Evolutionary conservation across 495 filamentous ascomycete genomes (phyloP).

Genomic region (Talaromyces adpressus): DNA sequence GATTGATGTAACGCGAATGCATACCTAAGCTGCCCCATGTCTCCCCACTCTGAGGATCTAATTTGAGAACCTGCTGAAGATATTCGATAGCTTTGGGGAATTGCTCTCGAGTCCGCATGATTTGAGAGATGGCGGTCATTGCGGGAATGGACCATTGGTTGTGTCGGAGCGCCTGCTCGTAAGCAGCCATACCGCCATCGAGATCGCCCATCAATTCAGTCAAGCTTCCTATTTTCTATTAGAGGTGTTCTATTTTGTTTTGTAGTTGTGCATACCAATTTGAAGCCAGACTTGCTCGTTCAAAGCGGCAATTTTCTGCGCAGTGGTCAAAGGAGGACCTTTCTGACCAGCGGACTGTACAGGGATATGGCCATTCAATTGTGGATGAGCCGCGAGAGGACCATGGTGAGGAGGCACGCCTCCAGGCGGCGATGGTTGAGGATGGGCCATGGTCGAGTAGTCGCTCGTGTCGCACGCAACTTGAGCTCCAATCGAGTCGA

Average conservation of each 20-base stretch:
- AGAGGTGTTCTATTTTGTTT: background rate
- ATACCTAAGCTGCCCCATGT: slow-evolving; percentile 92
- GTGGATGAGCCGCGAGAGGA: slow-evolving; percentile 40
- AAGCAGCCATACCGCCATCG: slow-evolving; percentile 80
- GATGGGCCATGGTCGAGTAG: slow-evolving; percentile 34
- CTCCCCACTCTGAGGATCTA: slow-evolving; percentile 85
- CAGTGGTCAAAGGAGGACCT: slow-evolving; percentile 39
- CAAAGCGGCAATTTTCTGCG: slow-evolving; percentile 53
- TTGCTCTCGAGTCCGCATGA: slow-evolving; percentile 84
- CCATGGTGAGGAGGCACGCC: slow-evolving; percentile 43
- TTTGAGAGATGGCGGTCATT: slow-evolving; percentile 90
- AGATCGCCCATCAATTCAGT: slow-evolving; percentile 85
- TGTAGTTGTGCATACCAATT: slow-evolving; percentile 55
- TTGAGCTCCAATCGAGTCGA: background rate
- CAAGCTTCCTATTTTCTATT: slow-evolving; percentile 53
- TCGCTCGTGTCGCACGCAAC: background rate
- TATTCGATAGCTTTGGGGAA: slow-evolving; percentile 94
- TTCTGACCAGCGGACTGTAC: slow-evolving; percentile 49
- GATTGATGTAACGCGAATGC: slow-evolving; percentile 12
- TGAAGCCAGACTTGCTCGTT: slow-evolving; percentile 94
- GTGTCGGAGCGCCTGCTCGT: slow-evolving; percentile 79
- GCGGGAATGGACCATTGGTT: slow-evolving; percentile 87
- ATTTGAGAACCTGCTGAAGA: slow-evolving; percentile 80
- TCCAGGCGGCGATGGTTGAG: slow-evolving; percentile 46
- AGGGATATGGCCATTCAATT: slow-evolving; percentile 46